A percentile compares a stretch with the other conserved stretches of the same genome.
Conservation (phyloP, 345 rosid species). For the Melaleuca quinquenervia region DNA sequence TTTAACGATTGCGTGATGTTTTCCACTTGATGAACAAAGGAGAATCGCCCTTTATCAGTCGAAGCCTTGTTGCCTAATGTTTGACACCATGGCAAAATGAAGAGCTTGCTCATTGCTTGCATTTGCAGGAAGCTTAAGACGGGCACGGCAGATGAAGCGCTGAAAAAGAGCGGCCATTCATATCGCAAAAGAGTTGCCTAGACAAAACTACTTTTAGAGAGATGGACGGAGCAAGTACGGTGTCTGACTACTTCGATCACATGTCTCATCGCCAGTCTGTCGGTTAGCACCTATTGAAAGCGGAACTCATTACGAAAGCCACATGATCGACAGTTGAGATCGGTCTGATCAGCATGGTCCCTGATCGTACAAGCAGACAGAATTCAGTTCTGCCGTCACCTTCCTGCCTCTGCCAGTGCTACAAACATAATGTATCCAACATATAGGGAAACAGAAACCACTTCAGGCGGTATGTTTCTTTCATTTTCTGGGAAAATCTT, state of each 20-base stretch:
- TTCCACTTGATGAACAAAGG: background rate
- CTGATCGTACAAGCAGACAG: too few relatives aligned
- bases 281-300: background rate
- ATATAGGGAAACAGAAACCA: background rate
- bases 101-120: background rate
- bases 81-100: background rate
- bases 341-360: background rate
- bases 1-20: background rate
- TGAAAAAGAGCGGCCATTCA: background rate
- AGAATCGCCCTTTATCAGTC: background rate
- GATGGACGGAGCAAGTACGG: background rate
- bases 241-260: background rate
- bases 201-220: background rate
- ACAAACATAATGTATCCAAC: background rate
- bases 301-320: background rate
- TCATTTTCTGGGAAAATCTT: background rate
- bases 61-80: background rate
- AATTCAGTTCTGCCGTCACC: background rate
- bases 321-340: background rate
- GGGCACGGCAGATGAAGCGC: background rate
- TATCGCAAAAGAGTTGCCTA: background rate
- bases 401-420: background rate
- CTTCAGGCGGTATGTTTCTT: background rate
- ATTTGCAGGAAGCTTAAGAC: background rate
- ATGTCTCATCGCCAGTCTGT: background rate